Evolutionary conservation across 2,329 filamentous ascomycete species (phyloP).

Genomic region (Neofusicoccum cordaticola): DNA sequence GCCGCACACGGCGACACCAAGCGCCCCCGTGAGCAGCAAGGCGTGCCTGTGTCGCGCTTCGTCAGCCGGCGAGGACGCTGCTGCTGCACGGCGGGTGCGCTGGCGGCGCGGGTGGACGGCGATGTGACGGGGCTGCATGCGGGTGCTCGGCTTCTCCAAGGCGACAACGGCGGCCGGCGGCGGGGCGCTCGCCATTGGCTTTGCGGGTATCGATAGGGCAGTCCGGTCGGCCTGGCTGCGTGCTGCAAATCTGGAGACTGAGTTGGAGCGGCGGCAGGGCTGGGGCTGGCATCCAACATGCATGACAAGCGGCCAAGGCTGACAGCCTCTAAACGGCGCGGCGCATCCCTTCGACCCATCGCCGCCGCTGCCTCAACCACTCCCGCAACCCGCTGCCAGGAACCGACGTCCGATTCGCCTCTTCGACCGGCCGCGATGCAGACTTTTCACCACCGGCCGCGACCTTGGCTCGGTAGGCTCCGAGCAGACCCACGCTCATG

Average conservation of each 20-base stretch:
- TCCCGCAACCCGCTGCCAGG: neutral
- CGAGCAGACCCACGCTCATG: neutral
- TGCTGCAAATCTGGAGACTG: conserved; percentile 9
- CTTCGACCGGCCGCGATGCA: neutral
- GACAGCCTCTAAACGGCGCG: neutral
- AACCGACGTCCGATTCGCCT: neutral
- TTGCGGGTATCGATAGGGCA: conserved; percentile 6
- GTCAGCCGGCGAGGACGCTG: no score
- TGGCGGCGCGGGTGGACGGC: neutral
- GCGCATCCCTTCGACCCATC: neutral
- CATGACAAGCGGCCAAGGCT: neutral
- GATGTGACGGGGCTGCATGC: conserved; percentile 1
- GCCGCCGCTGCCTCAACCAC: no score
- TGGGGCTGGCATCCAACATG: neutral
- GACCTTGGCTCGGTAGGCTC: neutral
- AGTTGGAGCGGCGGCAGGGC: neutral
- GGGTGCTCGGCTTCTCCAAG: neutral
- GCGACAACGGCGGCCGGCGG: neutral
- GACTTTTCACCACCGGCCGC: conserved; percentile 1
- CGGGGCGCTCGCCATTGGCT: neutral
- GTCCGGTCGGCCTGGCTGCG: neutral
- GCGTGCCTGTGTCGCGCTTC: no score
- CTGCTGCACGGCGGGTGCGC: neutral
- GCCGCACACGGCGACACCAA: no score
- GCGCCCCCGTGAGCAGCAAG: no score